phyloP scores from a whole-genome alignment of 2,329 filamentous ascomycete genomes.

The Diplodia intermedia region DNA sequence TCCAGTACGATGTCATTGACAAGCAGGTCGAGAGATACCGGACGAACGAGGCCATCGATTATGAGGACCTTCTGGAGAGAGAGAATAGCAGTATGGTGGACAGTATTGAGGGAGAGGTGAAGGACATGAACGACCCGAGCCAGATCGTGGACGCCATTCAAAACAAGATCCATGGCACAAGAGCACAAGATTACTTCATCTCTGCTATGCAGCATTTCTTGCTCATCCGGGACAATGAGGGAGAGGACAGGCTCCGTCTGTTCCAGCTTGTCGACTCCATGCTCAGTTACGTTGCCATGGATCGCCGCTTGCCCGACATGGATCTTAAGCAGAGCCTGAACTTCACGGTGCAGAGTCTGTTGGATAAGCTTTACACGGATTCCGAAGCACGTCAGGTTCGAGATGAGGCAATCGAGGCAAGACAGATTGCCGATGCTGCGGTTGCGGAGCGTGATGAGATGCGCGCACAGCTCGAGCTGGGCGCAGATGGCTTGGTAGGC shows the following conservation, averaged over 20 bases:
- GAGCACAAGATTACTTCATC: conserved; percentile 93
- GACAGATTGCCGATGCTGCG: conserved; percentile 92
- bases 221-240: conserved; percentile 87
- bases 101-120: conserved; percentile 81
- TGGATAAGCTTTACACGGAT: conserved; percentile 96
- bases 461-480: conserved; percentile 84
- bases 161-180: conserved; percentile 79
- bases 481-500: conserved; percentile 89
- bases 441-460: conserved; percentile 97
- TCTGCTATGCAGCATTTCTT: conserved; percentile 95
- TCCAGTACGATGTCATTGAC: conserved; percentile 98
- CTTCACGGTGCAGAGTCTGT: conserved; percentile 92
- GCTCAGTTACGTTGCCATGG: conserved; percentile 99
- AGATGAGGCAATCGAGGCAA: conserved; percentile 87
- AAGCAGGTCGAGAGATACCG: conserved; percentile 96
- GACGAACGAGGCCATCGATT: conserved; percentile 95
- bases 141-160: conserved; percentile 96
- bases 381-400: conserved; percentile 90
- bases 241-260: conserved; percentile 90
- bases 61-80: conserved; percentile 92
- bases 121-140: conserved; percentile 88
- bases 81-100: conserved; percentile 93
- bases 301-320: conserved; percentile 92
- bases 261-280: conserved; percentile 99
- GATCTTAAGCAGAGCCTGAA: conserved; percentile 97